phyloP scores from a whole-genome alignment of 140 eudicot genomes.

The Erigeron philadelphicus region DNA sequence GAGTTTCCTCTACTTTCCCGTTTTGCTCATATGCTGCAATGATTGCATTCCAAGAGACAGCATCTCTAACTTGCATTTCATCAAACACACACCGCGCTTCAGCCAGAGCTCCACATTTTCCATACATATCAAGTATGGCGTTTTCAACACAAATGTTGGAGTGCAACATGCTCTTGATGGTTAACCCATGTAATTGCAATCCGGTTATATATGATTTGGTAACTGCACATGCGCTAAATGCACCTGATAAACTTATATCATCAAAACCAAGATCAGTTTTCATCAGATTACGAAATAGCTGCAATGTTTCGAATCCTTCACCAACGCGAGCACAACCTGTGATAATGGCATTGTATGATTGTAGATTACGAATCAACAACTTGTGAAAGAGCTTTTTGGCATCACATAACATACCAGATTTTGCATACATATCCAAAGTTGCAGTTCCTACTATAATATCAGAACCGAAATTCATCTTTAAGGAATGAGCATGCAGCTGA shows the following conservation, averaged over 20 bases:
- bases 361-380: constrained; percentile 46
- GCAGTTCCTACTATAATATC: constrained; percentile 76
- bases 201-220: constrained; percentile 45
- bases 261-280: constrained; percentile 54
- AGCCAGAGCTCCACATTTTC: constrained; percentile 65
- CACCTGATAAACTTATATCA: constrained; percentile 67
- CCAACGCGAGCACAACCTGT: constrained; percentile 54
- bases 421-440: constrained; percentile 81
- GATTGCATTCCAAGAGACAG: constrained; percentile 74
- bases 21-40: constrained; percentile 84
- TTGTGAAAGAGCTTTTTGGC: constrained; percentile 48
- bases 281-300: constrained; percentile 45
- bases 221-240: constrained; percentile 66
- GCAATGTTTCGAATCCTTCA: constrained; percentile 55
- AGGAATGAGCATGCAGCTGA: constrained; percentile 69
- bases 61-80: constrained; percentile 61
- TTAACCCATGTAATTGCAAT: constrained; percentile 54
- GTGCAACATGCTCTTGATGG: constrained; percentile 42
- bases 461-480: constrained; percentile 53
- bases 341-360: constrained; percentile 71
- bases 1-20: constrained; percentile 51
- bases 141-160: constrained; percentile 65
- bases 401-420: constrained; percentile 43
- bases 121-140: constrained; percentile 86
- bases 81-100: constrained; percentile 55